Evolutionary conservation across 345 rosid genomes (phyloP).

Genomic region (Psidium friedrichsthalianum): DNA sequence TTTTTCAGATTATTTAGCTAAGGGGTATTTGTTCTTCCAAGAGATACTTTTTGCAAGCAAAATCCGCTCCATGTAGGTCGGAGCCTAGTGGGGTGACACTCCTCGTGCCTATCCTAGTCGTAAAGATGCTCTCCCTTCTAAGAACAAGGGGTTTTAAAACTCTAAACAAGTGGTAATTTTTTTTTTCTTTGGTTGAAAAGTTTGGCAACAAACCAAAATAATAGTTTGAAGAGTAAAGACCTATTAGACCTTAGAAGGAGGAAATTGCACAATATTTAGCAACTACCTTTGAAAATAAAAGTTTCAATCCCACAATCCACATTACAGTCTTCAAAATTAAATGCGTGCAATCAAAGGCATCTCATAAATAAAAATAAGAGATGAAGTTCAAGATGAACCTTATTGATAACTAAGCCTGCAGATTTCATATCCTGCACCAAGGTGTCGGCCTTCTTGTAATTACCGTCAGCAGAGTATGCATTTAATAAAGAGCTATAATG

Average conservation of each 20-base stretch:
- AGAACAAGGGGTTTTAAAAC: not conserved
- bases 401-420: conserved; percentile 69
- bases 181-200: not conserved
- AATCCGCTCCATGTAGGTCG: not conserved
- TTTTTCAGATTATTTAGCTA: not conserved
- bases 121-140: not conserved
- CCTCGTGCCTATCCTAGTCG: not conserved
- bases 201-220: not conserved
- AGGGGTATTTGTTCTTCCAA: not conserved
- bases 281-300: not conserved
- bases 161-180: not conserved
- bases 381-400: conserved; percentile 37
- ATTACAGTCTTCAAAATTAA: not conserved
- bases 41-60: not conserved
- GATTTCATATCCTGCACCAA: conserved; percentile 69
- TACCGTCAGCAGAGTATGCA: conserved; percentile 66
- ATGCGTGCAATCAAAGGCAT: not conserved
- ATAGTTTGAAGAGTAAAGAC: not conserved
- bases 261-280: not conserved
- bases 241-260: not conserved
- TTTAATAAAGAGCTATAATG: conserved; percentile 86
- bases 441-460: conserved; percentile 72
- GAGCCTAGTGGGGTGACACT: not conserved
- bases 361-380: not conserved
- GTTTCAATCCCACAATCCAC: not conserved